Base-by-base conservation (phyloP, 805 yeast species). In the Tetrapisispora nanseiensis region DNA sequence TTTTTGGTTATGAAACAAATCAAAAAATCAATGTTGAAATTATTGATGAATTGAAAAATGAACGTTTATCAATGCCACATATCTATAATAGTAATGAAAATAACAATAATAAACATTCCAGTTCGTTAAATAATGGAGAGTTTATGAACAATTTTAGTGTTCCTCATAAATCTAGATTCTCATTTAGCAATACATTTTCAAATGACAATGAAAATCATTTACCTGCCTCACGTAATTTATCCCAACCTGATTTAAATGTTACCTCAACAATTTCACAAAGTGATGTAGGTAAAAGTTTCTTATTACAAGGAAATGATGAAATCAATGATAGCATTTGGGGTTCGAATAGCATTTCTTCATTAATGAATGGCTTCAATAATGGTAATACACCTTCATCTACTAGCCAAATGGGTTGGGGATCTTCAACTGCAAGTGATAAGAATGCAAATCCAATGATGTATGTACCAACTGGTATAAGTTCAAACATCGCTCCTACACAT, bases 141-240 rank as follows among this genome's bases (percentile, higher is more conserved):
- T 12, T n/a, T 6, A 33, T 33, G 26, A 33, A 33, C 15, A 22
- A n/a, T n/a, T 33, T 33, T 79, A 6, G 87, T 73, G 36, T 76
- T 73, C 20, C 62, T 67, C 44, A 80, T 71, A 55, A 63, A 80
- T 54, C 52, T 9, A 46, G 51, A 42, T 78, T 80, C 51, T 65
- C 80, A 33, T 80, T 80, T 55, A 71, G 76, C 47, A 85, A 79
- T 55, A 82, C 84, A 10, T 71, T 71, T 51, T 59, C 40, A 30
- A 51, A 47, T 21, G 48, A 48, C 34, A 32, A 39, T 28, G 23
- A 39, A 34, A 33, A 22, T 18, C 21, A 21, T 27, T 23, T 30
- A 18, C 15, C 36, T 2, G 6, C 33, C 8, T 27, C 42, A 20
- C 33, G 29, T 16, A 40, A 34, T 24, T 24, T 23, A 29, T 34